Evolutionary conservation across 805 yeast genomes (phyloP).

Genomic region (Wickerhamiella dianesei): DNA sequence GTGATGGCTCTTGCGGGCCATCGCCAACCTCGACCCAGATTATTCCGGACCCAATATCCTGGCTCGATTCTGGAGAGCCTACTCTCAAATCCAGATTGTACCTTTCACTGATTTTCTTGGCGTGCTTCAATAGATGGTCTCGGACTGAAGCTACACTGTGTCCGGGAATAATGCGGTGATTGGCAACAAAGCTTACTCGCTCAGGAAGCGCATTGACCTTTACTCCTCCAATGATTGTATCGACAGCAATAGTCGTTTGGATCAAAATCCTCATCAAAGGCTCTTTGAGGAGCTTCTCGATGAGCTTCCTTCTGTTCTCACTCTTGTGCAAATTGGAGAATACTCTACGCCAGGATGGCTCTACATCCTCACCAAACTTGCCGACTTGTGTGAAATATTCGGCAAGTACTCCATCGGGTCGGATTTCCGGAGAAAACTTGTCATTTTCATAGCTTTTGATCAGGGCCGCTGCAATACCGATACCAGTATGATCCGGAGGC

Average conservation of each 20-base stretch:
- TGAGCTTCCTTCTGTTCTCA: slow-evolving; percentile 8
- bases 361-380: slow-evolving; percentile 17
- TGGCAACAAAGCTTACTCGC: slow-evolving; percentile 37
- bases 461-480: slow-evolving; percentile 58
- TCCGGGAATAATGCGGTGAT: slow-evolving; percentile 53
- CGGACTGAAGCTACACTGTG: slow-evolving; percentile 33
- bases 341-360: slow-evolving; percentile 7
- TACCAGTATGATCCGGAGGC: slow-evolving; percentile 72
- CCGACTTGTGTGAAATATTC: slow-evolving; percentile 51
- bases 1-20: slow-evolving; percentile 36
- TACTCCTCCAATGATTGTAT: slow-evolving; percentile 55
- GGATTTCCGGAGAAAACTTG: slow-evolving; percentile 35
- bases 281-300: slow-evolving; percentile 11
- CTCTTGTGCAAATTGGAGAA: slow-evolving; percentile 3
- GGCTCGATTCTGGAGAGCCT: slow-evolving; percentile 1
- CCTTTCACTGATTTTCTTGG: slow-evolving; percentile 32
- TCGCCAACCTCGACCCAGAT: slow-evolving; percentile 18
- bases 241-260: slow-evolving; percentile 55
- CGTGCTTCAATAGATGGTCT: slow-evolving; percentile 25
- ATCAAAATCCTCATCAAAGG: slow-evolving; percentile 29
- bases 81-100: slow-evolving; percentile 27
- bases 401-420: slow-evolving; percentile 1
- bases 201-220: slow-evolving; percentile 73
- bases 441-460: slow-evolving; percentile 42
- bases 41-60: slow-evolving; percentile 31